Evolutionary conservation across 2,329 filamentous ascomycete species (phyloP).

Genomic region (Fusarium sp.): DNA sequence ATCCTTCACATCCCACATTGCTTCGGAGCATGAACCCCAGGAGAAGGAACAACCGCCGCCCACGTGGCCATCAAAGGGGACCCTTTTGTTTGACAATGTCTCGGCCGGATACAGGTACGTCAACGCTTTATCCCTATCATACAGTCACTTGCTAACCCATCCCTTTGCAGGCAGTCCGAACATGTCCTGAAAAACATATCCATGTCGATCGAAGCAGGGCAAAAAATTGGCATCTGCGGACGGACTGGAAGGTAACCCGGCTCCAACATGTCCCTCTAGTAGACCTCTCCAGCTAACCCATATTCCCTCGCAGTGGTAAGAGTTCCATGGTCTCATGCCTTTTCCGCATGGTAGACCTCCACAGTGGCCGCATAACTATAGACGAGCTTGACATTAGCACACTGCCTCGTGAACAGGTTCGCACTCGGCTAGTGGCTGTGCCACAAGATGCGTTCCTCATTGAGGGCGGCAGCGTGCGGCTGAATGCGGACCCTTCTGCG

Average conservation of each 20-base stretch:
- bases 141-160: not conserved
- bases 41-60: slow-evolving; percentile 61
- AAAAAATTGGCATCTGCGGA: slow-evolving; percentile 36
- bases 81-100: slow-evolving; percentile 78
- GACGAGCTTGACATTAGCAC: slow-evolving; percentile 55
- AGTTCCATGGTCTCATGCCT: slow-evolving; percentile 53
- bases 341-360: slow-evolving; percentile 59
- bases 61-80: slow-evolving; percentile 86
- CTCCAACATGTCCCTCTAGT: fast-evolving
- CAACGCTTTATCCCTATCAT: fast-evolving
- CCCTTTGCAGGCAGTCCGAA: not conserved
- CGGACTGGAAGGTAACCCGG: slow-evolving; percentile 28
- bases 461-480: slow-evolving; percentile 54
- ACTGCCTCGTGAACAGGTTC: slow-evolving; percentile 42
- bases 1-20: slow-evolving; percentile 28
- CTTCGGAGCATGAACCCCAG: slow-evolving; percentile 25
- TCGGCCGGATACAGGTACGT: slow-evolving; percentile 28
- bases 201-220: slow-evolving; percentile 22
- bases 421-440: slow-evolving; percentile 53
- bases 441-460: slow-evolving; percentile 66
- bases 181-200: slow-evolving; percentile 20
- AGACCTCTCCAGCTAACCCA: not conserved
- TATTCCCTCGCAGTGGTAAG: slow-evolving; percentile 55
- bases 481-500: slow-evolving; percentile 60
- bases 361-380: slow-evolving; percentile 56